phyloP scores from a whole-genome alignment of 345 rosid genomes.

The Iberis pinnata region DNA sequence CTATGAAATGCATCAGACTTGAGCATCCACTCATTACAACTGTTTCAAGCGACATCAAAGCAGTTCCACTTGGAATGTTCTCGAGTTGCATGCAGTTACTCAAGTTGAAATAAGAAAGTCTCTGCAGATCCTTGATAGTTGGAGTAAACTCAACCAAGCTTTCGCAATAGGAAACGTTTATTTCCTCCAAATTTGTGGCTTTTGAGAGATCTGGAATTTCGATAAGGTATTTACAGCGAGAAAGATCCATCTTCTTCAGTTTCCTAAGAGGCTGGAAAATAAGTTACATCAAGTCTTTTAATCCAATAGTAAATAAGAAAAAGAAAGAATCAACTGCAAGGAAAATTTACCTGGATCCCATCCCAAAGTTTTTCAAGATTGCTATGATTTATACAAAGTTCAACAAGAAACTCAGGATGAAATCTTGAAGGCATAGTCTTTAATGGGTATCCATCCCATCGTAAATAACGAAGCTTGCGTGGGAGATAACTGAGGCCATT shows the following conservation, averaged over 20 bases:
- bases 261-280: slow-evolving; percentile 19
- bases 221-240: slow-evolving; percentile 16
- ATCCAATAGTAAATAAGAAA: background rate
- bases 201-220: slow-evolving; percentile 25
- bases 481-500: slow-evolving; percentile 22
- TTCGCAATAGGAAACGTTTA: slow-evolving; percentile 23
- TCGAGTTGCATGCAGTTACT: slow-evolving; percentile 15
- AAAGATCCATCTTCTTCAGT: slow-evolving; percentile 28
- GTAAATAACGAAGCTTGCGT: slow-evolving; percentile 25
- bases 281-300: background rate
- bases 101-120: slow-evolving; percentile 23
- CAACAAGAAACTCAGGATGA: slow-evolving; percentile 24
- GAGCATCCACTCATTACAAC: slow-evolving; percentile 24
- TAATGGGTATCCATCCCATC: slow-evolving; percentile 31
- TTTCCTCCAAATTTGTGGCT: slow-evolving; percentile 24
- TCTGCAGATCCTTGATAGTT: slow-evolving; percentile 22
- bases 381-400: slow-evolving; percentile 25
- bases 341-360: slow-evolving; percentile 17
- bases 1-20: slow-evolving; percentile 22
- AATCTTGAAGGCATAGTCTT: slow-evolving; percentile 31
- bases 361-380: slow-evolving; percentile 29
- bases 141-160: slow-evolving; percentile 26
- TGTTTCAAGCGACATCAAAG: slow-evolving; percentile 22
- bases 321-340: background rate
- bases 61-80: slow-evolving; percentile 16